phyloP scores from a whole-genome alignment of 441 rosid species.

The Bruguiera hainesii region DNA sequence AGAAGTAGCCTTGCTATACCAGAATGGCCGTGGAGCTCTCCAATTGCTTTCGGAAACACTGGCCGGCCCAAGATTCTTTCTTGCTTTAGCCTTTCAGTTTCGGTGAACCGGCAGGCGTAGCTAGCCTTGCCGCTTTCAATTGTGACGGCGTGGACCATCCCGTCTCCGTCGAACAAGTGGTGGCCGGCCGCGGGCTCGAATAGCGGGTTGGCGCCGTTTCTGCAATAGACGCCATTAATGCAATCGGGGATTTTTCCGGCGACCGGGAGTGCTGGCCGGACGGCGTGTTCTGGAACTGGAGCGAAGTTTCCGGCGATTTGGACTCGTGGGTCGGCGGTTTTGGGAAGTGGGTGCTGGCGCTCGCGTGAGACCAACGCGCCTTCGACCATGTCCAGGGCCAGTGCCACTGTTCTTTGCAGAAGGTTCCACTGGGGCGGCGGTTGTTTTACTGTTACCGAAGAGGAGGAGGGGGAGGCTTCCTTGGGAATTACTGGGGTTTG shows the following conservation, averaged over 20 bases:
- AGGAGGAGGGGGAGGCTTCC: conserved; percentile 19
- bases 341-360: conserved; percentile 47
- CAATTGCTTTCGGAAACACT: conserved; percentile 75
- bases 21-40: conserved; percentile 78
- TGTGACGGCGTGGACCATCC: conserved; percentile 73
- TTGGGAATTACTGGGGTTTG: conserved; percentile 10
- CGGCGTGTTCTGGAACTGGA: conserved; percentile 66
- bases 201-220: conserved; percentile 80
- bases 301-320: conserved; percentile 73
- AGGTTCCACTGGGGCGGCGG: conserved; percentile 36
- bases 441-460: conserved; percentile 7
- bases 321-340: conserved; percentile 62
- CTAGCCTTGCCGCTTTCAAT: conserved; percentile 50
- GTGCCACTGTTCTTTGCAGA: conserved; percentile 54
- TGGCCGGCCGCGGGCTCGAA: conserved; percentile 68
- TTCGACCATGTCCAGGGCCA: conserved; percentile 52
- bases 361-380: conserved; percentile 50
- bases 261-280: conserved; percentile 36
- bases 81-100: conserved; percentile 59
- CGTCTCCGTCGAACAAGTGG: conserved; percentile 82
- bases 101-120: conserved; percentile 74
- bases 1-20: conserved; percentile 63
- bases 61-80: conserved; percentile 54
- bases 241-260: conserved; percentile 58
- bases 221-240: conserved; percentile 60